Conservation (phyloP, 306 rosid genomes). For the Senna siamea region DNA sequence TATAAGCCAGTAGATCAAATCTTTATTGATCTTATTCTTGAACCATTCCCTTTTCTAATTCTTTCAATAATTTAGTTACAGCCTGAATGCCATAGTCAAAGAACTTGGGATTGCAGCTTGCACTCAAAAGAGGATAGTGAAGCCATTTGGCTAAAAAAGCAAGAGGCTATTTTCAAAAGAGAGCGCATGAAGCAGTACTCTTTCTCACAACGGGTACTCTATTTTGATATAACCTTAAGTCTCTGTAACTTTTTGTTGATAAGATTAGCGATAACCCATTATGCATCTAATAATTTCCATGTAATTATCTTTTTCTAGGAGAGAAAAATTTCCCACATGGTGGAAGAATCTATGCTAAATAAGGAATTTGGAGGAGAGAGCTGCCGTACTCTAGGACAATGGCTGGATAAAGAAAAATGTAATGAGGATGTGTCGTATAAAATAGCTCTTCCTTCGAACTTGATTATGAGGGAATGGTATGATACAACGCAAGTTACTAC, state of each 20-base stretch:
- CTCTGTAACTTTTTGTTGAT: neutral
- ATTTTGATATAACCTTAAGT: slow-evolving; percentile 10
- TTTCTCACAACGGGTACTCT: slow-evolving; percentile 72
- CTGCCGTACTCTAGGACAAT: slow-evolving; percentile 48
- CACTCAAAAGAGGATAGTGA: slow-evolving; percentile 64
- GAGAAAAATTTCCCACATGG: slow-evolving; percentile 49
- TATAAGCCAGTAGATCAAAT: slow-evolving; percentile 3
- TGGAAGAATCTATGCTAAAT: slow-evolving; percentile 45
- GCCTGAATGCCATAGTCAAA: slow-evolving; percentile 55
- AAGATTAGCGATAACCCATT: neutral
- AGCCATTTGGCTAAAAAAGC: slow-evolving; percentile 59
- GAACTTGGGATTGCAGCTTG: slow-evolving; percentile 68
- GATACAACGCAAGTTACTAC: slow-evolving; percentile 33
- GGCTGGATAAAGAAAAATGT: slow-evolving; percentile 47
- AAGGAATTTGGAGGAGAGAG: slow-evolving; percentile 48
- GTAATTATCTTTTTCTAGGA: slow-evolving; percentile 50
- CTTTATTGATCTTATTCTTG: slow-evolving; percentile 19
- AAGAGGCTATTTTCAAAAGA: slow-evolving; percentile 70
- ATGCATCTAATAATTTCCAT: slow-evolving; percentile 12
- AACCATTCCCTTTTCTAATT: slow-evolving; percentile 23
- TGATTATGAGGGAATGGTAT: slow-evolving; percentile 32
- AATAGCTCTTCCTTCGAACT: slow-evolving; percentile 36
- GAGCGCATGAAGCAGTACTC: slow-evolving; percentile 87
- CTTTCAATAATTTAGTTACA: slow-evolving; percentile 41
- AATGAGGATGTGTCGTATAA: slow-evolving; percentile 37